These are phyloP conservation scores for Halenospora varia DNA, from an alignment of 495 filamentous ascomycete genomes.

Conservation along the genomic window DNA sequence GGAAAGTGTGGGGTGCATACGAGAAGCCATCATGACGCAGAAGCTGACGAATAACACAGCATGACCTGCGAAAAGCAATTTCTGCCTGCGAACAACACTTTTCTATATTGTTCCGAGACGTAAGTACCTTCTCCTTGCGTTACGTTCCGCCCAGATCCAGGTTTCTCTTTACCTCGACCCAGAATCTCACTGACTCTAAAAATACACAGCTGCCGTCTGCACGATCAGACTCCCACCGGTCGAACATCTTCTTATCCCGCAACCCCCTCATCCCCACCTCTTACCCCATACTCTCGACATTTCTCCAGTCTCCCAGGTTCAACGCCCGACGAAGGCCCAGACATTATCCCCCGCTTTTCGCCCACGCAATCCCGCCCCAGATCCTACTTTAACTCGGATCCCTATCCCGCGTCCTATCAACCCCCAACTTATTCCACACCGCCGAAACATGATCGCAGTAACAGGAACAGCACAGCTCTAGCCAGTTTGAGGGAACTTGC, in stretches of 20 bases:
- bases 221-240: constrained; percentile 20
- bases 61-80: constrained; percentile 29
- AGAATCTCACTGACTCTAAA: constrained; percentile 6
- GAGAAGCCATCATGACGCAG: background rate
- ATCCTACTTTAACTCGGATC: constrained; percentile 24
- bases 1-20: constrained; percentile 21
- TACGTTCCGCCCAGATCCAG: background rate
- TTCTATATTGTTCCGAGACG: constrained; percentile 25
- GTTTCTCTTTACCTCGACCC: background rate
- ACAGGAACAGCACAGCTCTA: constrained; percentile 15
- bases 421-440: background rate
- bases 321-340: constrained; percentile 21
- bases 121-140: constrained; percentile 10
- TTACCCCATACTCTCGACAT: constrained; percentile 15
- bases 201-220: constrained; percentile 22
- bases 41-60: constrained; percentile 24
- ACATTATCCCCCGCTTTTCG: constrained; percentile 27
- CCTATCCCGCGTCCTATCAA: constrained; percentile 17
- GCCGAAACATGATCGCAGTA: background rate
- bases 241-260: constrained; percentile 9
- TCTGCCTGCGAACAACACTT: constrained; percentile 16
- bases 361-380: constrained; percentile 25
- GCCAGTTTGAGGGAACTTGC: constrained; percentile 19
- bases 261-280: constrained; percentile 17
- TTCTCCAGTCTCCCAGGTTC: constrained; percentile 1